Base-by-base conservation (phyloP, 208 protist species). In the Trypanosoma melophagium region DNA sequence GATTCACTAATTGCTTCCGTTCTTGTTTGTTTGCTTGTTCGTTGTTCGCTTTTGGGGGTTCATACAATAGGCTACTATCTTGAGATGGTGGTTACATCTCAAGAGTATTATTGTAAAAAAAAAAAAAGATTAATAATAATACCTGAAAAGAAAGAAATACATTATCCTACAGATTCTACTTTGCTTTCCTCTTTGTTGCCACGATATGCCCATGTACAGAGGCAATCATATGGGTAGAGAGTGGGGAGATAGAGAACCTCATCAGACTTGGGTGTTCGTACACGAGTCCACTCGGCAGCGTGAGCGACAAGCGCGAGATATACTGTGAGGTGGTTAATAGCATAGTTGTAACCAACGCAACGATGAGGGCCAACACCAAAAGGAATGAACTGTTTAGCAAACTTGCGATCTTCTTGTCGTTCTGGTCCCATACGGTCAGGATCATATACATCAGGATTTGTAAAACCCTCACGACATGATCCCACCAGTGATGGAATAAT, bases 261-360 rank as follows among this genome's bases (percentile, higher is more conserved):
- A 76, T 97, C 91, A 38, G 92, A 95, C 68, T 89, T 79, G 19
- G 81, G 76, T 1, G 93, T 97, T 66, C 79, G 85, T 35, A 63
- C 83, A 60, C 91, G 91, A 47, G 83, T 78, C 90, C 90, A 96
- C 59, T 95, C 76, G 7, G 68, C 28, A 52, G 80, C 61, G 74
- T 89, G 86, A 7, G 91, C 61, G 44, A 93, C 72, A 53, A 93
- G 74, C 1, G 88, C 90, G 14, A 97, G 62, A 79, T 90, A 97
- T 22, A 93, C 81, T 59, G 85, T 95, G 25, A 98, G 77, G 77
- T 98, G 95, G 71, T 96, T 97, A 64, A 97, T 96, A 59, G 92
- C 94, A 63, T 97, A 96, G 81, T 98, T 94, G 74, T 91, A 91
- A 24, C 95, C 95, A 35, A 97, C 80, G 75, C 95, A 98, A 62